Percentiles rank a stretch among this genome's conserved stretches.
Conservation (phyloP, 108 stramenopile genomes). For the Aurantiochytrium sp. region DNA sequence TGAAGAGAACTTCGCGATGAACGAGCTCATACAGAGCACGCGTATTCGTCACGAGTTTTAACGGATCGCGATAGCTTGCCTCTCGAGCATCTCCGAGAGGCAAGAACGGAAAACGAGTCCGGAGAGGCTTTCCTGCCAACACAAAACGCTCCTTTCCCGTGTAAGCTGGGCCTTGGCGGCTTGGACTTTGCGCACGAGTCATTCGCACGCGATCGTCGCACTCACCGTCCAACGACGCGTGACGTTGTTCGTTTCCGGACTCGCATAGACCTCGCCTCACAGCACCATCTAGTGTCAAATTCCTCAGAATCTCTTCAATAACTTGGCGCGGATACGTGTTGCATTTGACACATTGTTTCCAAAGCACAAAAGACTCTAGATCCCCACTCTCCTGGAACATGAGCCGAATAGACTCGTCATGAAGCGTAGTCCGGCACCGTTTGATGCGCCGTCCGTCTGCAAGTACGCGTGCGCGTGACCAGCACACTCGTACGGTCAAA, state of each 20-base stretch:
- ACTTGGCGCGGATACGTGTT: neutral
- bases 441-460: neutral
- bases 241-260: neutral
- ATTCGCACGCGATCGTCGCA: too few relatives aligned
- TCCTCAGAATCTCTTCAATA: neutral
- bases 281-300: neutral
- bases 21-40: neutral
- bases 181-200: too few relatives aligned
- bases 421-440: neutral
- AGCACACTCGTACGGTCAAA: neutral
- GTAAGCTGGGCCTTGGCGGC: neutral
- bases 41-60: neutral
- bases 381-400: neutral
- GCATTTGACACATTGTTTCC: constrained; percentile 1
- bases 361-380: neutral
- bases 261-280: neutral
- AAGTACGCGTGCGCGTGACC: neutral
- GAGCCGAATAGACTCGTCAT: neutral
- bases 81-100: neutral
- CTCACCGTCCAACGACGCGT: too few relatives aligned
- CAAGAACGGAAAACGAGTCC: neutral
- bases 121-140: neutral
- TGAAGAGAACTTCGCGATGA: neutral
- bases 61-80: neutral
- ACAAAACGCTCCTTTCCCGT: neutral